phyloP scores from a whole-genome alignment of 2,329 filamentous ascomycete species.

The Cephalotrichum gorgonifer region DNA sequence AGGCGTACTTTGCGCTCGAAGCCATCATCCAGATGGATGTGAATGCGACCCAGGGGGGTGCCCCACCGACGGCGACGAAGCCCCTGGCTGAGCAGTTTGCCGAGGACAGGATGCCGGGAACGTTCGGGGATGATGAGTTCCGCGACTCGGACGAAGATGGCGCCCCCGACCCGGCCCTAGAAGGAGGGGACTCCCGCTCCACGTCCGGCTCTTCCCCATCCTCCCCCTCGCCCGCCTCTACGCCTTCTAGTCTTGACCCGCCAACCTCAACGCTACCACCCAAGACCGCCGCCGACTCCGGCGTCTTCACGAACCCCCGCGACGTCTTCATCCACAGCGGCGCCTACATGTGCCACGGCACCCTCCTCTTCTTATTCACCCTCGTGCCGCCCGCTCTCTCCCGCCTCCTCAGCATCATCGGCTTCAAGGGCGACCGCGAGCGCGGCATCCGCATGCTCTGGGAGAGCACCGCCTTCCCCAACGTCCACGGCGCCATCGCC shows the following conservation, averaged over 20 bases:
- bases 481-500: constrained; percentile 87
- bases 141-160: neutral
- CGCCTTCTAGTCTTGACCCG: too few relatives aligned
- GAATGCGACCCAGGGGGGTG: constrained; percentile 22
- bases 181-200: neutral
- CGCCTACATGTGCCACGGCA: constrained; percentile 79
- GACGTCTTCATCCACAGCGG: constrained; percentile 87
- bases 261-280: too few relatives aligned
- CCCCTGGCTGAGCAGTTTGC: constrained; percentile 1
- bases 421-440: constrained; percentile 81
- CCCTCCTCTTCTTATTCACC: constrained; percentile 77
- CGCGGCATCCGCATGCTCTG: constrained; percentile 79
- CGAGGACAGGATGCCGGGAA: constrained; percentile 3
- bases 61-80: neutral
- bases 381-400: constrained; percentile 86
- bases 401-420: constrained; percentile 77
- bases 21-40: constrained; percentile 67
- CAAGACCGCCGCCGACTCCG: constrained; percentile 4
- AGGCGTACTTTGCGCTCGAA: constrained; percentile 77
- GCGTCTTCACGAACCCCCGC: constrained; percentile 49
- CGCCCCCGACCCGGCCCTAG: neutral
- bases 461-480: constrained; percentile 75
- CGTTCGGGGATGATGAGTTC: constrained; percentile 3
- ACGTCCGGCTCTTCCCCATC: neutral
- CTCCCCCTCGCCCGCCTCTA: neutral